A percentile compares a stretch with the other conserved stretches of the same genome.
Conservation (phyloP, 2,329 filamentous ascomycete species). For the Curvularia lunata region DNA sequence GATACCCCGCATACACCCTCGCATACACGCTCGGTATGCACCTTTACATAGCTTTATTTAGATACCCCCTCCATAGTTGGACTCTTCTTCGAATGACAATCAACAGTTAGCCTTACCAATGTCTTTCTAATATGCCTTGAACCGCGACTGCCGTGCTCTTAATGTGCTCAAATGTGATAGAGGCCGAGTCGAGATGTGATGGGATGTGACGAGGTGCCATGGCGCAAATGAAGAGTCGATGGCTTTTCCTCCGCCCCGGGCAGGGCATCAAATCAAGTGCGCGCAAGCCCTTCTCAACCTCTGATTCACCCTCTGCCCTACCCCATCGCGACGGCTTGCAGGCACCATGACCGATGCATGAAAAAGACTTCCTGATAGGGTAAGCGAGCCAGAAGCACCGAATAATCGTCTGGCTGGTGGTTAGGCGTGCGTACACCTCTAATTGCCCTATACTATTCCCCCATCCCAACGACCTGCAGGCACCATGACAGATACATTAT, state of each 20-base stretch:
- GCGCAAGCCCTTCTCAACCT: neutral
- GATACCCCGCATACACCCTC: slow-evolving; percentile 2
- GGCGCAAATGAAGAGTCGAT: neutral
- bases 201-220: neutral
- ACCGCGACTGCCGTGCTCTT: neutral
- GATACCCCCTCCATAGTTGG: slow-evolving; percentile 4
- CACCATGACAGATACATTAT: neutral
- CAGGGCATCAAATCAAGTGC: neutral
- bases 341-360: neutral
- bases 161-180: neutral
- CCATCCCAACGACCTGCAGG: neutral
- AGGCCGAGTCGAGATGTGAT: neutral
- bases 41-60: slow-evolving; percentile 25
- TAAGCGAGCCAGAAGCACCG: neutral
- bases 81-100: neutral
- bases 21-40: neutral
- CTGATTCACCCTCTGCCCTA: neutral
- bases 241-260: neutral
- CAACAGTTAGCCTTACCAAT: neutral
- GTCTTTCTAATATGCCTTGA: neutral
- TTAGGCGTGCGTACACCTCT: too few species aligned
- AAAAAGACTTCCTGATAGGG: neutral
- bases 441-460: too few species aligned
- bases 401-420: neutral
- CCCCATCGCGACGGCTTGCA: neutral